Evolutionary conservation across 495 filamentous ascomycete genomes (phyloP).

Genomic region (Penicillium bovifimosum): DNA sequence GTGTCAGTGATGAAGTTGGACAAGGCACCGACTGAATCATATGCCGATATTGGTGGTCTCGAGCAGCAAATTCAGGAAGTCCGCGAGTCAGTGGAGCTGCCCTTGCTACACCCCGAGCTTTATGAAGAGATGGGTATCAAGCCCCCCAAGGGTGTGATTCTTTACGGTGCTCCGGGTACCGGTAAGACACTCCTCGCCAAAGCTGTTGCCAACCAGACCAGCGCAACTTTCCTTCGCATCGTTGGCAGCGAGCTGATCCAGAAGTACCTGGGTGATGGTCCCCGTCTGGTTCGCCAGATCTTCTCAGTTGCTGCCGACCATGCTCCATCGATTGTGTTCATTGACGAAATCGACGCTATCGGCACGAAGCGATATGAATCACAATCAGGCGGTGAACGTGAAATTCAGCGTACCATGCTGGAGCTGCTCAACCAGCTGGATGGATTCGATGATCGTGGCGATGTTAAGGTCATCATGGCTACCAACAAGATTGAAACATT

Average conservation of each 20-base stretch:
- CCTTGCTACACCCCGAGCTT: constrained; percentile 90
- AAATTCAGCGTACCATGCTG: constrained; percentile 98
- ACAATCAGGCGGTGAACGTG: constrained; percentile 91
- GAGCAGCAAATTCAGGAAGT: constrained; percentile 97
- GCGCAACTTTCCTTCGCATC: constrained; percentile 95
- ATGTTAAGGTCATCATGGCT: constrained; percentile 99
- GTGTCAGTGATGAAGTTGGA: constrained; percentile 99
- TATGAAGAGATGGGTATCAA: constrained; percentile 99
- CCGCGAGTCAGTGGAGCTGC: constrained; percentile 92
- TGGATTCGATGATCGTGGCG: constrained; percentile 96
- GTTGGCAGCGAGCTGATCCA: constrained; percentile 98
- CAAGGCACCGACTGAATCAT: constrained; percentile 96
- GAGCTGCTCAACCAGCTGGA: constrained; percentile 98
- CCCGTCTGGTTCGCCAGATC: constrained; percentile 88
- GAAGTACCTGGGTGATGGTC: constrained; percentile 97
- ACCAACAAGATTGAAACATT: constrained; percentile 99
- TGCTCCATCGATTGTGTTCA: constrained; percentile 96
- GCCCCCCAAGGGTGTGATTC: constrained; percentile 97
- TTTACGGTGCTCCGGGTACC: constrained; percentile 95
- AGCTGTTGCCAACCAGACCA: constrained; percentile 97
- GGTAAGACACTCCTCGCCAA: constrained; percentile 97
- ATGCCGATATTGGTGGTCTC: constrained; percentile 96
- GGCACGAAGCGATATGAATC: constrained; percentile 99
- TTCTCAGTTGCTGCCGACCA: constrained; percentile 98
- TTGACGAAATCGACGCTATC: constrained; percentile 99